These are phyloP conservation scores for Talaromyces sp. DNA, from an alignment of 2,329 filamentous ascomycete species.

Conservation along the genomic window DNA sequence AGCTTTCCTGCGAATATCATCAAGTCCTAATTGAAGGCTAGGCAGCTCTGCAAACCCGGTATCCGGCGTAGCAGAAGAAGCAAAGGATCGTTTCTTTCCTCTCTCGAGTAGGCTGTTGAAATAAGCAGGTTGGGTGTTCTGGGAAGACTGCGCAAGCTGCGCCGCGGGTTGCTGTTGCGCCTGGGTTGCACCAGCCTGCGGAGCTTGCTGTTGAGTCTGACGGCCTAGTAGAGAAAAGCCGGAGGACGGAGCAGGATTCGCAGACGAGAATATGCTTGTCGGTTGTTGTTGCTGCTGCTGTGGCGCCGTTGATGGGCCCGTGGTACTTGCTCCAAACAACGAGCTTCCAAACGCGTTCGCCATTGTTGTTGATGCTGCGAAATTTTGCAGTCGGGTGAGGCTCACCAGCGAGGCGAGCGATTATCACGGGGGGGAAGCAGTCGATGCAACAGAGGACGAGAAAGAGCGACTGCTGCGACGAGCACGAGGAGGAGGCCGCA, in stretches of 20 bases:
- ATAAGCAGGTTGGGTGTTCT: slow-evolving; percentile 52
- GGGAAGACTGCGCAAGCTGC: slow-evolving; percentile 21
- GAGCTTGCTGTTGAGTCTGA: slow-evolving; percentile 23
- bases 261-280: slow-evolving; percentile 23
- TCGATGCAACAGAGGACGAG: neutral
- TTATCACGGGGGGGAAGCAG: neutral
- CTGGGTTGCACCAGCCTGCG: slow-evolving; percentile 17
- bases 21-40: slow-evolving; percentile 82
- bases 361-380: slow-evolving; percentile 3
- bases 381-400: neutral
- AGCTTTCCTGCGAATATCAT: slow-evolving; percentile 74
- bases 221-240: slow-evolving; percentile 24
- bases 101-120: slow-evolving; percentile 63
- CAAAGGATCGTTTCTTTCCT: slow-evolving; percentile 63
- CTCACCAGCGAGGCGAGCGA: neutral
- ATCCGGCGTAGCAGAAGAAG: slow-evolving; percentile 52
- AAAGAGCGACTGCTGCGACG: neutral
- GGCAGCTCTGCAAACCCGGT: slow-evolving; percentile 70
- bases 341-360: slow-evolving; percentile 10
- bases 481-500: neutral
- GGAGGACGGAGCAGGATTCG: slow-evolving; percentile 24
- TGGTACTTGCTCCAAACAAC: slow-evolving; percentile 9
- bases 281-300: slow-evolving; percentile 20
- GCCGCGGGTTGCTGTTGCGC: slow-evolving; percentile 23
- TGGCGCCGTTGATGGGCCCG: slow-evolving; percentile 7